Evolutionary conservation across 306 rosid species (phyloP), one percentile per base, ranked within the genome.

Genomic region (Sindora glabra): DNA sequence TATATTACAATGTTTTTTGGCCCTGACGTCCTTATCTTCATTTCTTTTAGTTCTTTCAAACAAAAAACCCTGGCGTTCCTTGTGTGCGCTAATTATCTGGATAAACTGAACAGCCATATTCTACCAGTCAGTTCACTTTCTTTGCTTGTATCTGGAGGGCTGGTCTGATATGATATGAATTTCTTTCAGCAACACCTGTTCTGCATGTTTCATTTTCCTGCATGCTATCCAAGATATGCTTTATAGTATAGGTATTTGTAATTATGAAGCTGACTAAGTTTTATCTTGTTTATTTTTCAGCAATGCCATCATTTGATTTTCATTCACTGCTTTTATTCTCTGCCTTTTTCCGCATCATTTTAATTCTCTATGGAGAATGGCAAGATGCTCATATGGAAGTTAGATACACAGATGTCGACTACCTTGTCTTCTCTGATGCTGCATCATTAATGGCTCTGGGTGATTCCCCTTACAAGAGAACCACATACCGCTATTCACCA

Each of bases 381-480:
- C 96, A 92, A 74, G 99, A 92, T 66, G 63, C 85, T 14, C 86
- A 92, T 62, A 76, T 92, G 94, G 95, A 92, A 50, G 99, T 86
- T 41, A 70, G 94, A 47, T 86, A 83, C 74, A 92, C 96, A 10
- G 99, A 92, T 47, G 81, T 86, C 48, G 99, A 92, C 69, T 92
- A 92, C 82, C 42, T 80, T 18, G 96, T 92, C 14, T 89, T 92
- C 65, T 92, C 96, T 5, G 96, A 89, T 50, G 99, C 95, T 14
- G 89, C 99, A 45, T 77, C 96, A 56, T 72, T 86, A 15, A 74
- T 89, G 88, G 89, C 87, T 13, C 64, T 74, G 27, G 94, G 96
- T 26, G 73, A 76, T 48, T 92, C 96, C 61, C 99, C 99, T 36
- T 92, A 83, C 57, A 48, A 73, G 42, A 83, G 99, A 78, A 80